These are phyloP conservation scores for Backusella tarrabulga DNA, from an alignment of 192 early-diverging fungal genomes.

Conservation along the genomic window DNA sequence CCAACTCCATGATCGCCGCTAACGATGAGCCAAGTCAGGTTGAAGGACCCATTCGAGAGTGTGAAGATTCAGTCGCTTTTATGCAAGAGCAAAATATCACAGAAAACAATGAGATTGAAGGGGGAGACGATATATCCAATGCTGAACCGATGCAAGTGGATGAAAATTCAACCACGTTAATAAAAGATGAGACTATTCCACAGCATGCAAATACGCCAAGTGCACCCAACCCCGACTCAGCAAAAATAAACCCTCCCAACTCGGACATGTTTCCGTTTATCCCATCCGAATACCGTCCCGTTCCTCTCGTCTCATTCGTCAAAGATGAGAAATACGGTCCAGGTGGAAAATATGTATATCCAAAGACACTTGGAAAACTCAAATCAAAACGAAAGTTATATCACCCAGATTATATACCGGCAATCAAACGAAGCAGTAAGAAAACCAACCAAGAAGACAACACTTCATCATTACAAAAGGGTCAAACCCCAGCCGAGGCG, in stretches of 20 bases:
- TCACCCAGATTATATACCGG: conserved; percentile 29
- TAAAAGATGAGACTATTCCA: neutral
- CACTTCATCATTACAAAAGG: neutral
- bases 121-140: neutral
- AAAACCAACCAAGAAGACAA: neutral
- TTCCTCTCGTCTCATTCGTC: conserved; percentile 2
- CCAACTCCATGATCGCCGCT: neutral
- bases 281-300: conserved; percentile 26
- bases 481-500: neutral
- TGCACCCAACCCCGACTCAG: neutral
- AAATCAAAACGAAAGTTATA: conserved; percentile 12
- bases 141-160: neutral
- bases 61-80: neutral
- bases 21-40: too few relatives aligned
- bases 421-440: neutral
- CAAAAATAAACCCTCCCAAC: neutral
- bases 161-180: neutral
- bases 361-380: neutral
- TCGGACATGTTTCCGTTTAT: neutral
- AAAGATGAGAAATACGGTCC: conserved; percentile 29
- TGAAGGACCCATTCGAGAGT: neutral
- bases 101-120: neutral
- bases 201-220: neutral
- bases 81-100: neutral
- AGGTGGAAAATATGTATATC: conserved; percentile 30